phyloP scores from a whole-genome alignment of 257 asterid genomes.

The Lithospermum erythrorhizon region DNA sequence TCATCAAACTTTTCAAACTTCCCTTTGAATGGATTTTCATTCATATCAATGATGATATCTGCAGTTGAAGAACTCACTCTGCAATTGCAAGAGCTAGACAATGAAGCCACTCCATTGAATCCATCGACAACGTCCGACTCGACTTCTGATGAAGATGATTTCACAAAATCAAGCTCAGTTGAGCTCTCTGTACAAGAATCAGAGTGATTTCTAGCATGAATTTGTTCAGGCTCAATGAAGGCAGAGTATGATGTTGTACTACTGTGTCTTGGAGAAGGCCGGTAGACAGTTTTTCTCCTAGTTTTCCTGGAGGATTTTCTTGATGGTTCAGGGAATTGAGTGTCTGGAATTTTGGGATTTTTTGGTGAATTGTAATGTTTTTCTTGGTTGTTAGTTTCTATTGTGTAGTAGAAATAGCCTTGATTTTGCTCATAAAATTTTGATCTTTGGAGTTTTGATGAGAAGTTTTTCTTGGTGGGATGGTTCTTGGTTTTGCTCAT shows the following conservation, averaged over 20 bases:
- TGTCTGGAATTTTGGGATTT: slow-evolving; percentile 21
- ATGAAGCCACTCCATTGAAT: slow-evolving; percentile 3
- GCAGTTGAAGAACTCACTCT: neutral
- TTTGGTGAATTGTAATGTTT: slow-evolving; percentile 19
- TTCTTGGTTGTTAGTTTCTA: slow-evolving; percentile 18
- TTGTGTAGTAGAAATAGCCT: slow-evolving; percentile 32
- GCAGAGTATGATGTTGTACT: neutral
- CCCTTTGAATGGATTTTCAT: neutral
- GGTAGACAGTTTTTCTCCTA: slow-evolving; percentile 1
- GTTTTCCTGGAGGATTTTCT: slow-evolving; percentile 26
- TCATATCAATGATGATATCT: slow-evolving; percentile 2
- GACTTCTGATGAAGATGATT: slow-evolving; percentile 27
- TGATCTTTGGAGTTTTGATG: slow-evolving; percentile 19
- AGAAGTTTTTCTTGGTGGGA: slow-evolving; percentile 25
- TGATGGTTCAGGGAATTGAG: slow-evolving; percentile 39
- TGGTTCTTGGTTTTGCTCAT: slow-evolving; percentile 47
- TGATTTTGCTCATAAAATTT: slow-evolving; percentile 26
- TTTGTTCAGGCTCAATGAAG: slow-evolving; percentile 2
- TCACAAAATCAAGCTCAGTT: slow-evolving; percentile 19
- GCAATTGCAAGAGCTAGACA: neutral
- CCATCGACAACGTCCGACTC: slow-evolving; percentile 22
- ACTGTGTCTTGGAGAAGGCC: slow-evolving; percentile 1
- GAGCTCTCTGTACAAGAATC: slow-evolving; percentile 1
- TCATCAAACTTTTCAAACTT: neutral
- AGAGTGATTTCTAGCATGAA: neutral